A percentile compares a stretch with the other conserved stretches of the same genome.
phyloP scores from a whole-genome alignment of 495 filamentous ascomycete genomes.

The Neurospora hispaniola region DNA sequence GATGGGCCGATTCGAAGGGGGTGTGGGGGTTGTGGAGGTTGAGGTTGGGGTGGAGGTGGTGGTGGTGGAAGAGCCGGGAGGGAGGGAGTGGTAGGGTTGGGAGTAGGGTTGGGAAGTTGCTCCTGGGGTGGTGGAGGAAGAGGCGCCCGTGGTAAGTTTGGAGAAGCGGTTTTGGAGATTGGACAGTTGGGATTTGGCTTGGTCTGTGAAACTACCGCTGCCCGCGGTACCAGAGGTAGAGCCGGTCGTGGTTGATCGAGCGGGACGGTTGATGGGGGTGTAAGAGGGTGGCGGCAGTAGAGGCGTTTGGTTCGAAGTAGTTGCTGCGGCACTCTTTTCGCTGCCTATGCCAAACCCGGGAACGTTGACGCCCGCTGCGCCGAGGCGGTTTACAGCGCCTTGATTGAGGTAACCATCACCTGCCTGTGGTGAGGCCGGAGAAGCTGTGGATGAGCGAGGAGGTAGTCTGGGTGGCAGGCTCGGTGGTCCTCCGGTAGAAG shows the following conservation, averaged over 20 bases:
- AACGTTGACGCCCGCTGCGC: constrained; percentile 70
- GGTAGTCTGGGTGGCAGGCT: constrained; percentile 57
- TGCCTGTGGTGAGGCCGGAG: constrained; percentile 34
- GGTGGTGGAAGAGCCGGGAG: not conserved
- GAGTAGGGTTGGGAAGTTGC: not conserved
- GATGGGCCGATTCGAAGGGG: not conserved
- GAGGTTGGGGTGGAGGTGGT: not conserved
- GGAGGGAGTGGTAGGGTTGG: not conserved
- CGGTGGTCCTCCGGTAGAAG: constrained; percentile 36
- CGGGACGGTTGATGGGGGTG: constrained; percentile 8
- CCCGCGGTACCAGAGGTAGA: not conserved
- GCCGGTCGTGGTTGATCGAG: constrained; percentile 4
- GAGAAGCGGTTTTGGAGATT: constrained; percentile 63
- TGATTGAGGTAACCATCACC: constrained; percentile 48
- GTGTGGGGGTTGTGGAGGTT: not conserved
- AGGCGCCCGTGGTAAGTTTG: constrained; percentile 28
- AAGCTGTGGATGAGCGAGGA: constrained; percentile 31
- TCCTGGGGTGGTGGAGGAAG: not conserved
- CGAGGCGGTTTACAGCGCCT: constrained; percentile 53
- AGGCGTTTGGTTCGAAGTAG: not conserved
- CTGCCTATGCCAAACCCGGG: constrained; percentile 66
- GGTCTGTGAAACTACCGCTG: not conserved
- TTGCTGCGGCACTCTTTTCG: constrained; percentile 10
- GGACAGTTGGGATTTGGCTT: constrained; percentile 25
- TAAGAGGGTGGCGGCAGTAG: constrained; percentile 1